These are phyloP conservation scores for Neoboletus magnificus DNA, from an alignment of 768 basidiomycete genomes.

Conservation along the genomic window DNA sequence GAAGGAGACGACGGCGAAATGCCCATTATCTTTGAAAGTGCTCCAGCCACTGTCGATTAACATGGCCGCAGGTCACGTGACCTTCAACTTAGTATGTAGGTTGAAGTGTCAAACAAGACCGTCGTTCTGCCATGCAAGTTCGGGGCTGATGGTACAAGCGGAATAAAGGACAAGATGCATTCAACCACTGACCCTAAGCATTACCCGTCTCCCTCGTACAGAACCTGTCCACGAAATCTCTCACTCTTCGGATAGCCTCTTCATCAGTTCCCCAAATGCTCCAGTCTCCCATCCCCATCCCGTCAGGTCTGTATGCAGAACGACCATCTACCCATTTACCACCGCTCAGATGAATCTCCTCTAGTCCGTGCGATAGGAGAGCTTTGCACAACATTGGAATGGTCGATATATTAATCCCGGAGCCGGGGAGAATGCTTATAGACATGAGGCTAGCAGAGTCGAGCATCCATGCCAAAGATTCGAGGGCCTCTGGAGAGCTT, in stretches of 20 bases:
- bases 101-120: too few species aligned
- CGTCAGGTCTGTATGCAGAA: conserved; percentile 49
- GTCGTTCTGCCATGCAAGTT: too few species aligned
- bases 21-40: conserved; percentile 33
- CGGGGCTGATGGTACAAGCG: background rate
- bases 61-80: conserved; percentile 30
- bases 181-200: background rate
- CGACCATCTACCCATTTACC: conserved; percentile 57
- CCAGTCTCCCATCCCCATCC: conserved; percentile 80
- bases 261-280: conserved; percentile 62
- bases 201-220: background rate
- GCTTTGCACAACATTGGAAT: conserved; percentile 45
- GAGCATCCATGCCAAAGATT: conserved; percentile 41
- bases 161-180: background rate
- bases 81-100: background rate
- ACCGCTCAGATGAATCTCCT: conserved; percentile 74
- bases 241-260: conserved; percentile 49
- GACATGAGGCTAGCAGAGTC: conserved; percentile 16
- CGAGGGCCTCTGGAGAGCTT: conserved; percentile 36
- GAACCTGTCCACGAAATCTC: conserved; percentile 41
- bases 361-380: conserved; percentile 54
- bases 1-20: conserved; percentile 27
- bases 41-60: conserved; percentile 23
- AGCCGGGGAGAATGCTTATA: conserved; percentile 61
- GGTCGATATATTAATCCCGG: conserved; percentile 64